These are phyloP conservation scores for Coemansia sp. DNA, from an alignment of 192 early-diverging fungal species.

Conservation along the genomic window DNA sequence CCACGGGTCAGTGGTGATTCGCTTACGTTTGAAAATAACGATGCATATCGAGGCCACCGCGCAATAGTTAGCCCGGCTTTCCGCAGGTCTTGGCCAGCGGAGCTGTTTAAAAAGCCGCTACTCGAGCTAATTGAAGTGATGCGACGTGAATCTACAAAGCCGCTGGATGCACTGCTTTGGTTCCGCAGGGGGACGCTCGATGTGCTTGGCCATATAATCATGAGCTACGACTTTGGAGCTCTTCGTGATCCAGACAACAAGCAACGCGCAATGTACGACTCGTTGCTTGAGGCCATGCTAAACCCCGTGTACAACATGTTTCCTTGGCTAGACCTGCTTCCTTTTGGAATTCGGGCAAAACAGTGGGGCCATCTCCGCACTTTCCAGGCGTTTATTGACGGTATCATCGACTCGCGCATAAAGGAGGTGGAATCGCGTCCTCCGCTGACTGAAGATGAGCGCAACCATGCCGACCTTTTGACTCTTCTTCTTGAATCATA, in stretches of 20 bases:
- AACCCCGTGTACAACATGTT: constrained; percentile 57
- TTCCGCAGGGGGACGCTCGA: constrained; percentile 59
- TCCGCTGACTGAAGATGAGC: constrained; percentile 45
- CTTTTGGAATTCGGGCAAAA: constrained; percentile 40
- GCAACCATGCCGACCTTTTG: constrained; percentile 56
- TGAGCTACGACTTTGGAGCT: constrained; percentile 60
- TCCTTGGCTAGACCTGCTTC: constrained; percentile 54
- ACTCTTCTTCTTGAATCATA: constrained; percentile 60
- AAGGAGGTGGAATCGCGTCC: constrained; percentile 36
- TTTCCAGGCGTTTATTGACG: constrained; percentile 52
- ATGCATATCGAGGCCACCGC: constrained; percentile 52
- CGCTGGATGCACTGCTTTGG: constrained; percentile 42
- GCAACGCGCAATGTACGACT: constrained; percentile 52
- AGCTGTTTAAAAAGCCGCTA: constrained; percentile 41
- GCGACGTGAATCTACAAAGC: constrained; percentile 32
- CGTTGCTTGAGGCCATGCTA: constrained; percentile 47
- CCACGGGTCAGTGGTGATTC: constrained; percentile 45
- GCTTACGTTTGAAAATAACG: constrained; percentile 51
- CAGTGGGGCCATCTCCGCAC: constrained; percentile 45
- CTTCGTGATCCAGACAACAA: constrained; percentile 48
- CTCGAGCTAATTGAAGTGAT: constrained; percentile 47
- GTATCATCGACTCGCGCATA: constrained; percentile 40
- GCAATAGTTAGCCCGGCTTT: constrained; percentile 55
- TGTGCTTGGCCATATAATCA: constrained; percentile 58
- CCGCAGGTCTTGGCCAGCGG: constrained; percentile 50